Conservation (phyloP, 306 rosid genomes). For the Sechiopsis laciniata region DNA sequence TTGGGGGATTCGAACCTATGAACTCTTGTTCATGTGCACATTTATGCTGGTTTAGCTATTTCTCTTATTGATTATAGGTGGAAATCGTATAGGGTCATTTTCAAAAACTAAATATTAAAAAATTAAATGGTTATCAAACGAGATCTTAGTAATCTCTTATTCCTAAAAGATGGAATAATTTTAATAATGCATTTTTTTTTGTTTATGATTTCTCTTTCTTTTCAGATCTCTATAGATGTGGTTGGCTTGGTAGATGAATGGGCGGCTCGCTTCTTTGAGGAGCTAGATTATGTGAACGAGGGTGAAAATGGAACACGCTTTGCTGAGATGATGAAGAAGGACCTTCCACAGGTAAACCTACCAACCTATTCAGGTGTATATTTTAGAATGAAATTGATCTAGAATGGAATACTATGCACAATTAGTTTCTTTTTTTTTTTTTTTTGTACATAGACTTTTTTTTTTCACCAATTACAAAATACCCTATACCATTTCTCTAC, state of each 20-base stretch:
- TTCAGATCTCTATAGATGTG: constrained; percentile 86
- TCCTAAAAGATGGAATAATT: constrained; percentile 6
- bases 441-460: background rate
- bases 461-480: background rate
- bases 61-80: too few relatives aligned
- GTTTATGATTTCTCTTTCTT: constrained; percentile 24
- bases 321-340: constrained; percentile 96
- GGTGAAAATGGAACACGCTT: constrained; percentile 86
- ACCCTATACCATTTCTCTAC: background rate
- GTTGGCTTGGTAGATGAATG: constrained; percentile 98
- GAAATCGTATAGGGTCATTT: too few relatives aligned
- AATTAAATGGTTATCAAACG: too few relatives aligned
- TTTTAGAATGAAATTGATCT: background rate
- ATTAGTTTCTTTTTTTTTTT: background rate
- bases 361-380: too few relatives aligned
- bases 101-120: too few relatives aligned
- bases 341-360: constrained; percentile 88
- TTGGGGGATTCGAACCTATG: too few relatives aligned
- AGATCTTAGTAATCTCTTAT: background rate
- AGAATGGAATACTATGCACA: background rate
- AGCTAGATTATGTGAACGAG: constrained; percentile 87
- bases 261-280: constrained; percentile 98
- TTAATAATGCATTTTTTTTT: constrained; percentile 23
- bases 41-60: too few relatives aligned
- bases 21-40: too few relatives aligned